phyloP scores from a whole-genome alignment of 2,329 filamentous ascomycete genomes.

The Phialophora verrucosa region DNA sequence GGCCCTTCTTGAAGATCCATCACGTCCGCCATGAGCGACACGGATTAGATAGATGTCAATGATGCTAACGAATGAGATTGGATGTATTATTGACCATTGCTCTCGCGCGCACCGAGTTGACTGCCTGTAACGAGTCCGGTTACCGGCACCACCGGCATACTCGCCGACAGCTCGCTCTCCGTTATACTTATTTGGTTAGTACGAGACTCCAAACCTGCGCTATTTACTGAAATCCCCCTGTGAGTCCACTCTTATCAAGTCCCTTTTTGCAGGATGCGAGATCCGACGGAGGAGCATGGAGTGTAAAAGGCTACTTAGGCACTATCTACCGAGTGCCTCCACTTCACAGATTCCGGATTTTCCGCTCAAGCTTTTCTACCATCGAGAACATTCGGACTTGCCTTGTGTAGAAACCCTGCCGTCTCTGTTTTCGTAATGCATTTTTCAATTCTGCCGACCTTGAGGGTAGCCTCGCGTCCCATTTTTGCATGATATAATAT shows the following conservation, averaged over 20 bases:
- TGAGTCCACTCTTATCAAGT: slow-evolving; percentile 2
- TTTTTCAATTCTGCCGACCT: background rate
- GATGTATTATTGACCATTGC: too few species aligned
- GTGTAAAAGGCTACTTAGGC: too few species aligned
- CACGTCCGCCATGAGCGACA: too few species aligned
- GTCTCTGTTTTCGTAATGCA: slow-evolving; percentile 9
- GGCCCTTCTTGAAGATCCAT: too few species aligned
- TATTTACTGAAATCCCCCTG: background rate
- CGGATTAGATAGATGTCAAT: too few species aligned
- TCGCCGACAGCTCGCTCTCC: slow-evolving; percentile 1
- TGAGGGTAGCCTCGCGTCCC: background rate
- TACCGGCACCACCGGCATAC: too few species aligned
- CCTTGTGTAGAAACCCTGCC: slow-evolving; percentile 9
- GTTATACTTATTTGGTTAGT: background rate
- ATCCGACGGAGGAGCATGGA: background rate
- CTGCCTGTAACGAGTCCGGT: too few species aligned
- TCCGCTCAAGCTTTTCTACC: slow-evolving; percentile 8
- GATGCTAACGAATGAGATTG: too few species aligned
- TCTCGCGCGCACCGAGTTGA: too few species aligned
- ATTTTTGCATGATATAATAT: too few species aligned
- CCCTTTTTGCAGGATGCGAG: slow-evolving; percentile 6
- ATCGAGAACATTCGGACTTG: background rate
- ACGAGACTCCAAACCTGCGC: slow-evolving; percentile 4
- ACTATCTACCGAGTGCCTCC: background rate
- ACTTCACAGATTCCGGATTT: slow-evolving; percentile 1